phyloP scores from a whole-genome alignment of 83 land plant genomes.

The Diphasiastrum complanatum region DNA sequence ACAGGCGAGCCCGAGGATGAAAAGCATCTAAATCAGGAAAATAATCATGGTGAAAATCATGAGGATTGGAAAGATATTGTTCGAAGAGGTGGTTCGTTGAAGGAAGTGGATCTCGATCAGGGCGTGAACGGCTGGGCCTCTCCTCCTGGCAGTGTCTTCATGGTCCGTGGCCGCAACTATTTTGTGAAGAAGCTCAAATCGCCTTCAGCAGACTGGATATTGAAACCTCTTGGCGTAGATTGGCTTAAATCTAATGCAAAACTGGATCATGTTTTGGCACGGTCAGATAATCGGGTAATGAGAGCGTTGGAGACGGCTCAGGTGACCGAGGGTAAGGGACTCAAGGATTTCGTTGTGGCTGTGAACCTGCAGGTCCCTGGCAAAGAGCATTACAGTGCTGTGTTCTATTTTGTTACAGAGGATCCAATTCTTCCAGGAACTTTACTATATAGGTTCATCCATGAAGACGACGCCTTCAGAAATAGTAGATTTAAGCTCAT shows the following conservation, averaged over 20 bases:
- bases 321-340: constrained; percentile 20
- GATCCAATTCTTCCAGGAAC: constrained; percentile 55
- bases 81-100: constrained; percentile 55
- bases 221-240: constrained; percentile 74
- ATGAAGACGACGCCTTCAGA: constrained; percentile 77
- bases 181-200: constrained; percentile 35
- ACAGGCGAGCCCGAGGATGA: too few relatives aligned
- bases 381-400: constrained; percentile 70
- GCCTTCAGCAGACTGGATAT: constrained; percentile 55
- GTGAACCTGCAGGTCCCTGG: constrained; percentile 71
- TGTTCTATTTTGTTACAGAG: constrained; percentile 77
- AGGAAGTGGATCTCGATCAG: constrained; percentile 48
- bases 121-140: constrained; percentile 59
- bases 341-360: constrained; percentile 44
- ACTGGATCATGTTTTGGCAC: constrained; percentile 67
- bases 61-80: constrained; percentile 53
- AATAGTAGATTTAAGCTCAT: constrained; percentile 81
- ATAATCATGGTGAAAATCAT: neutral
- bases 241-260: constrained; percentile 57
- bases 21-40: too few relatives aligned
- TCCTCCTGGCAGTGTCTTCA: constrained; percentile 22
- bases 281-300: constrained; percentile 60
- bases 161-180: constrained; percentile 25
- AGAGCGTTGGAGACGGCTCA: constrained; percentile 38
- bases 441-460: constrained; percentile 58